Evolutionary conservation across 2,329 filamentous ascomycete genomes (phyloP).

Genomic region (Aspergillus thermomutatus): DNA sequence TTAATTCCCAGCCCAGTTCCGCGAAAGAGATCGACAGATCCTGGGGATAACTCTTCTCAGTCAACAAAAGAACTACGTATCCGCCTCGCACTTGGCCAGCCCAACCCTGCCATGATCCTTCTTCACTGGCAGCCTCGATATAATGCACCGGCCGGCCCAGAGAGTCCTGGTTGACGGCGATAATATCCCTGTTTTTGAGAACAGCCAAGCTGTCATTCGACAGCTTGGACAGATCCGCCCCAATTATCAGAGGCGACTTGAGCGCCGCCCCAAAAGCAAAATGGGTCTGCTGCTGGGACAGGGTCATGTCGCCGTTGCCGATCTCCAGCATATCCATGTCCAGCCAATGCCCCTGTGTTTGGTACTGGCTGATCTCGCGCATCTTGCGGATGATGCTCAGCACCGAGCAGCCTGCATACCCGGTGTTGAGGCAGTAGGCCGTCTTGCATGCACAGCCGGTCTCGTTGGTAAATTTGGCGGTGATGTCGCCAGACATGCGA

Average conservation of each 20-base stretch:
- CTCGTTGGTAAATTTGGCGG: slow-evolving; percentile 15
- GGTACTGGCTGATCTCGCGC: slow-evolving; percentile 20
- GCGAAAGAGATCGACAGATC: not conserved
- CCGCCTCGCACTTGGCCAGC: not conserved
- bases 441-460: slow-evolving; percentile 18
- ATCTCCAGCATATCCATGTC: slow-evolving; percentile 48
- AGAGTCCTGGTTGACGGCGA: slow-evolving; percentile 1
- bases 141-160: not conserved
- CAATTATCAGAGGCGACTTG: slow-evolving; percentile 45
- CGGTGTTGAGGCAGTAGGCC: slow-evolving; percentile 33
- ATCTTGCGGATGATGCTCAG: slow-evolving; percentile 10
- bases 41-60: slow-evolving; percentile 4
- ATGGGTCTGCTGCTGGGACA: slow-evolving; percentile 33
- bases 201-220: not conserved
- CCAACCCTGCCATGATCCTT: slow-evolving; percentile 1
- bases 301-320: slow-evolving; percentile 43
- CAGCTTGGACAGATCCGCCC: slow-evolving; percentile 21
- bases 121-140: not conserved
- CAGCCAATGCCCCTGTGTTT: slow-evolving; percentile 20
- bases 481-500: slow-evolving; percentile 27
- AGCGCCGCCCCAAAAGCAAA: slow-evolving; percentile 47
- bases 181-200: slow-evolving; percentile 1
- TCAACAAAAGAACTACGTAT: slow-evolving; percentile 1
- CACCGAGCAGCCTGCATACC: slow-evolving; percentile 27
- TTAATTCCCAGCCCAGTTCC: not conserved